Evolutionary conservation across 176 grass and related monocot genomes (phyloP).

Genomic region (Pontederia crassipes): DNA sequence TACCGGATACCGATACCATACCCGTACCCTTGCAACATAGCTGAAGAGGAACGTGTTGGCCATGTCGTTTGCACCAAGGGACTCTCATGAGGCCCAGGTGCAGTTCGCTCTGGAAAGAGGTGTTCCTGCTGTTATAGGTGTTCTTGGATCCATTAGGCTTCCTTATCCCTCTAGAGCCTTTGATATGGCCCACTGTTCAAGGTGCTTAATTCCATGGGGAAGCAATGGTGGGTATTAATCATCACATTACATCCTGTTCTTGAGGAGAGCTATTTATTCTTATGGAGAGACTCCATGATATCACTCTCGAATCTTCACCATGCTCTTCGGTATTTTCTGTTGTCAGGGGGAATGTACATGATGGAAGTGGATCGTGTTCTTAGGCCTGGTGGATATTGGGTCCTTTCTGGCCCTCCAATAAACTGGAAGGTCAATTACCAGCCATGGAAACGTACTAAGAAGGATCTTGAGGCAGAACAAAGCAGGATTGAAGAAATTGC

Average conservation of each 20-base stretch:
- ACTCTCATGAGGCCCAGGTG: constrained; percentile 88
- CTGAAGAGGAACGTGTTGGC: constrained; percentile 46
- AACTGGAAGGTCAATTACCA: constrained; percentile 57
- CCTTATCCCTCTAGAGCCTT: constrained; percentile 69
- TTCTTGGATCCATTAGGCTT: constrained; percentile 76
- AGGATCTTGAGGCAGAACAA: constrained; percentile 62
- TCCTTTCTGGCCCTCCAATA: constrained; percentile 83
- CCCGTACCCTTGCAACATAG: no score
- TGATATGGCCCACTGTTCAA: constrained; percentile 94
- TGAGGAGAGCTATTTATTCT: neutral
- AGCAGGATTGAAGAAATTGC: constrained; percentile 58
- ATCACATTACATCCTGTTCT: neutral
- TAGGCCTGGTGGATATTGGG: constrained; percentile 77
- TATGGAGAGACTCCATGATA: neutral
- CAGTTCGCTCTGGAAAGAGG: constrained; percentile 90
- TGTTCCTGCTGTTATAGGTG: constrained; percentile 79
- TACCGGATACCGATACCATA: no score
- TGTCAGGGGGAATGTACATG: constrained; percentile 67
- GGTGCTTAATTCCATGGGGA: constrained; percentile 84
- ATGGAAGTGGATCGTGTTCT: constrained; percentile 95
- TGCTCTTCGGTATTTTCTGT: neutral
- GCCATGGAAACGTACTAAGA: constrained; percentile 56
- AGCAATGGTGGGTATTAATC: constrained; percentile 37
- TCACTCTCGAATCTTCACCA: neutral
- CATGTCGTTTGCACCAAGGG: constrained; percentile 88